phyloP scores from a whole-genome alignment of 371 early-diverging fungal species.

The Mucor saturninus region DNA sequence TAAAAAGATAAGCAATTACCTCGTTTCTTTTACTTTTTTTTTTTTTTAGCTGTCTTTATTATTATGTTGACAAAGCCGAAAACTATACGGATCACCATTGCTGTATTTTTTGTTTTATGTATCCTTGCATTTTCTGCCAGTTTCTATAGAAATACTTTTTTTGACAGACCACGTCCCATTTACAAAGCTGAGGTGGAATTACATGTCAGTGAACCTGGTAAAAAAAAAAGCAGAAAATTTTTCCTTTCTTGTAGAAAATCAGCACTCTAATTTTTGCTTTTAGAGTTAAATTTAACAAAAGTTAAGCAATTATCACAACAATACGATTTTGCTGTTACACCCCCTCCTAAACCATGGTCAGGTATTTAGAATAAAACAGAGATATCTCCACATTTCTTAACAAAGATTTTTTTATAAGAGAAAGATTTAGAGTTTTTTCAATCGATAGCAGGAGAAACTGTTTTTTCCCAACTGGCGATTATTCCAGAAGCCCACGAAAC shows the following conservation, averaged over 20 bases:
- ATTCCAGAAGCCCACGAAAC: conserved; percentile 29
- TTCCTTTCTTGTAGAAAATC: not conserved
- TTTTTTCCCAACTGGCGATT: conserved; percentile 25
- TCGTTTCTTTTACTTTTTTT: too few species aligned
- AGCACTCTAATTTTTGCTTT: not conserved
- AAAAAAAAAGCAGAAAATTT: not conserved
- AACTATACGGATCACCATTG: too few species aligned
- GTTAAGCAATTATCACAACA: conserved; percentile 7
- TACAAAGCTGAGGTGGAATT: not conserved
- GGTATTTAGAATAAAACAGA: conserved; percentile 11
- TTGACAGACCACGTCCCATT: too few species aligned
- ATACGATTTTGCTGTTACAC: conserved; percentile 29
- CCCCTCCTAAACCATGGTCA: conserved; percentile 23
- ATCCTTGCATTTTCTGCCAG: too few species aligned
- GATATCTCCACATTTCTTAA: not conserved
- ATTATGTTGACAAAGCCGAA: too few species aligned
- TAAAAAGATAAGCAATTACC: too few species aligned
- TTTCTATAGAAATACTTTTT: too few species aligned
- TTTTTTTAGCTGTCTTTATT: too few species aligned
- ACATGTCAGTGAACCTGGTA: conserved; percentile 23
- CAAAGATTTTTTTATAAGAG: conserved; percentile 10
- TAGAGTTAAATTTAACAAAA: conserved; percentile 7
- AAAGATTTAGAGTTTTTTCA: conserved; percentile 29
- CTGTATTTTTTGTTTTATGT: too few species aligned
- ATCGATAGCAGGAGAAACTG: conserved; percentile 26